Evolutionary conservation across 2,329 filamentous ascomycete genomes (phyloP).

Genomic region (Trichoderma sp.): DNA sequence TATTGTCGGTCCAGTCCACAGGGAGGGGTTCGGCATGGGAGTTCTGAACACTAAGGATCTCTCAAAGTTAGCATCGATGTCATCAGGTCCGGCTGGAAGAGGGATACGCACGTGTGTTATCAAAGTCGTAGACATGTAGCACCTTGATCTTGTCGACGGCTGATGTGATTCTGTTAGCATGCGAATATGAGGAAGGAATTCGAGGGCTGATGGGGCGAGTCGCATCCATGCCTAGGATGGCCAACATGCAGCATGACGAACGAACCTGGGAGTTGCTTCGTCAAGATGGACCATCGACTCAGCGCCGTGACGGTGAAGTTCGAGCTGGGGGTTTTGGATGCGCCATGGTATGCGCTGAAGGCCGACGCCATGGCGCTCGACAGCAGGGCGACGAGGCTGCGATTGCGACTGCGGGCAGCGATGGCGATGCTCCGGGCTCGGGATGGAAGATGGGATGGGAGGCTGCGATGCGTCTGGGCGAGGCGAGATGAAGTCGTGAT

Average conservation of each 20-base stretch:
- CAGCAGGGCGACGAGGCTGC: not conserved
- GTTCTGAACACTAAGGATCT: slow-evolving; percentile 78
- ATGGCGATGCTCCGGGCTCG: not conserved
- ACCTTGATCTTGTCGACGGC: slow-evolving; percentile 70
- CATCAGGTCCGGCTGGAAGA: not conserved
- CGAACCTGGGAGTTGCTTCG: slow-evolving; percentile 70
- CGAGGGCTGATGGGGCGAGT: not conserved
- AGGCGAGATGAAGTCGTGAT: slow-evolving; percentile 9
- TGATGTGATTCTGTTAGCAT: slow-evolving; percentile 34
- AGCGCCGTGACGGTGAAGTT: slow-evolving; percentile 69
- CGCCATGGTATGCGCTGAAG: slow-evolving; percentile 44
- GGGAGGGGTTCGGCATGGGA: slow-evolving; percentile 81
- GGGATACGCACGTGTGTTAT: slow-evolving; percentile 76
- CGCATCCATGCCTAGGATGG: slow-evolving; percentile 3
- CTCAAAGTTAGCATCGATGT: slow-evolving; percentile 26
- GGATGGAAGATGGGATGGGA: not conserved
- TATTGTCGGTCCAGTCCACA: slow-evolving; percentile 82
- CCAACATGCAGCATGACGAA: slow-evolving; percentile 34
- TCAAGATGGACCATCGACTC: slow-evolving; percentile 80
- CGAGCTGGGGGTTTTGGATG: slow-evolving; percentile 38
- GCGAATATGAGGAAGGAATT: too few relatives aligned
- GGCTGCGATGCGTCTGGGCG: not conserved
- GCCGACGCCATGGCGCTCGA: slow-evolving; percentile 46
- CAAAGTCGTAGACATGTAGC: slow-evolving; percentile 96
- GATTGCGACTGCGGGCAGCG: slow-evolving; percentile 5